Percentiles rank a stretch among this genome's conserved stretches.
Evolutionary conservation across 176 grass and related monocot genomes (phyloP).

Genomic region (Otatea glauca): DNA sequence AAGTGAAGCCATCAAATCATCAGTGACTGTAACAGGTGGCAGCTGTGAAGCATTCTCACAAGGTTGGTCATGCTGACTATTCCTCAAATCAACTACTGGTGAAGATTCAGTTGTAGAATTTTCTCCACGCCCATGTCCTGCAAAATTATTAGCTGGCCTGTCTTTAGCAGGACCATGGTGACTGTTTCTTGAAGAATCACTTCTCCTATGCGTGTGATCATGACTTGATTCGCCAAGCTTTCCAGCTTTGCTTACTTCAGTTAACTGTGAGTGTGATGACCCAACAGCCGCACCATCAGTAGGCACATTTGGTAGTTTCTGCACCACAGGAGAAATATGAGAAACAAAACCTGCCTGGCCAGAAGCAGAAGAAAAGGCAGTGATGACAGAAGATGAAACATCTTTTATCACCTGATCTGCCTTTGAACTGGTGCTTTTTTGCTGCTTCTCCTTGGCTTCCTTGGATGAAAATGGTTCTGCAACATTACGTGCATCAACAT

Average conservation of each 20-base stretch:
- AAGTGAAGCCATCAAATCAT: slow-evolving; percentile 45
- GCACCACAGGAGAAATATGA: slow-evolving; percentile 33
- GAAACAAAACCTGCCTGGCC: slow-evolving; percentile 27
- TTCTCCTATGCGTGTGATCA: slow-evolving; percentile 43
- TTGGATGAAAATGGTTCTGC: slow-evolving; percentile 46
- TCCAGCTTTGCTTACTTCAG: slow-evolving; percentile 44
- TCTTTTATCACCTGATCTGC: slow-evolving; percentile 46
- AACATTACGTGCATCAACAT: slow-evolving; percentile 55
- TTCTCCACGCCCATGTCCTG: slow-evolving; percentile 40
- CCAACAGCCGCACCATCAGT: slow-evolving; percentile 40
- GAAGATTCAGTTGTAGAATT: slow-evolving; percentile 38
- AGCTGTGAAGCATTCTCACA: slow-evolving; percentile 32
- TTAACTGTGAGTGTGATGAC: slow-evolving; percentile 40
- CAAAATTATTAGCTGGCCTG: slow-evolving; percentile 35
- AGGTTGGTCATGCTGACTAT: slow-evolving; percentile 41
- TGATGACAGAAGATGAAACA: slow-evolving; percentile 29
- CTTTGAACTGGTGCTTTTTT: slow-evolving; percentile 40
- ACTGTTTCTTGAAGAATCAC: slow-evolving; percentile 45
- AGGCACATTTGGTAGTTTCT: slow-evolving; percentile 13
- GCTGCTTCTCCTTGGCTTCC: slow-evolving; percentile 53
- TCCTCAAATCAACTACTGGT: slow-evolving; percentile 33
- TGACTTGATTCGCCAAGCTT: slow-evolving; percentile 43
- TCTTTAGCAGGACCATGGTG: slow-evolving; percentile 49
- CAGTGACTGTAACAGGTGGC: slow-evolving; percentile 26
- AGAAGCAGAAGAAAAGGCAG: slow-evolving; percentile 37